phyloP scores from a whole-genome alignment of 1,284 basidiomycete genomes.

The Mycena sp. region DNA sequence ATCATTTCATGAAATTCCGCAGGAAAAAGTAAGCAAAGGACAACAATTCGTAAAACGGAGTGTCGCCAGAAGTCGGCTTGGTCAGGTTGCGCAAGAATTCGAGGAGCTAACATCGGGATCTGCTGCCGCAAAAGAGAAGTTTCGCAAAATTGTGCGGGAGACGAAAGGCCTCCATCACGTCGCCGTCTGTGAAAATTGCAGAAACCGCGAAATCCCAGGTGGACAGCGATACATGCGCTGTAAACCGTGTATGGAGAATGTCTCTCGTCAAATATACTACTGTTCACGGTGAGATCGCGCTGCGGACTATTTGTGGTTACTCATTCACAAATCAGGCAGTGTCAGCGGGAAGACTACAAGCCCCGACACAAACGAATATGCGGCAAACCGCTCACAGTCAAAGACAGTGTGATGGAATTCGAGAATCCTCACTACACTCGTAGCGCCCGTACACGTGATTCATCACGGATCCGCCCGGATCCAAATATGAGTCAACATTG shows the following conservation, averaged over 20 bases:
- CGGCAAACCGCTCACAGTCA: conserved; percentile 1
- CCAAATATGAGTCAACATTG: too few species aligned
- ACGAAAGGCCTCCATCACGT: neutral
- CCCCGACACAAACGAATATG: conserved; percentile 4
- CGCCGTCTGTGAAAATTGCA: conserved; percentile 4
- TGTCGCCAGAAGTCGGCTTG: neutral
- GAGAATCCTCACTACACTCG: neutral
- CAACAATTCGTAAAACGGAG: neutral
- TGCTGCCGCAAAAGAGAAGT: neutral
- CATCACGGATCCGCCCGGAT: too few species aligned
- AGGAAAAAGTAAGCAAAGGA: too few species aligned
- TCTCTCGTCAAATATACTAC: neutral
- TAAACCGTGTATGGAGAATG: conserved; percentile 2
- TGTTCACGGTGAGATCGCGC: conserved; percentile 1
- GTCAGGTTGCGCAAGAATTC: neutral
- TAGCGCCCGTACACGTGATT: too few species aligned
- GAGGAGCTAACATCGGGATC: neutral
- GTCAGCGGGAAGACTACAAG: conserved; percentile 7
- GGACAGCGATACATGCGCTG: conserved; percentile 6
- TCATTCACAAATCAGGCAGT: neutral
- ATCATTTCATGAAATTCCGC: neutral
- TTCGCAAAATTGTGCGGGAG: neutral
- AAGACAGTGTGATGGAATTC: neutral
- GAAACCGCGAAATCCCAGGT: neutral
- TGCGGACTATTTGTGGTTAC: too few species aligned